Evolutionary conservation across 345 rosid species (phyloP), one percentile per base, ranked within the genome.

Genomic region (Erodium maritimum): DNA sequence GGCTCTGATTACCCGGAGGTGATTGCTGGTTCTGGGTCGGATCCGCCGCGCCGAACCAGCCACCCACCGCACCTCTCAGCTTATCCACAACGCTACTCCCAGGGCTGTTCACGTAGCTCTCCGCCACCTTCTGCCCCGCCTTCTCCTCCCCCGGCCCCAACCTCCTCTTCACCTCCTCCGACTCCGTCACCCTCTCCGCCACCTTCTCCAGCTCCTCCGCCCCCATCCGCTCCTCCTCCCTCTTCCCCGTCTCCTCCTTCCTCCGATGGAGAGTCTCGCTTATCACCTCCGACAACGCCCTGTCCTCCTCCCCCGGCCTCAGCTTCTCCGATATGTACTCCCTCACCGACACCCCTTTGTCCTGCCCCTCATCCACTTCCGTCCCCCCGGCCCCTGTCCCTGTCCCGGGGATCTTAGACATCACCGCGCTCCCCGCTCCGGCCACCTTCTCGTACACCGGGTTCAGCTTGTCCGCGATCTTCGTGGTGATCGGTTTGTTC

Each of bases 301-400:
- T 80, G 46, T 87, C 91, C 68, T 75, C 97, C 48, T 85, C 97
- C 12, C 91, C 81, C 0, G 96, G 91, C 80, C 55, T 83, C 51
- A 91, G 20, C 62, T 85, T 91, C 69, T 85, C 90, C 2, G 67
- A 67, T 1, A 82, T 6, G 23, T 80, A 85, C 16, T 69, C 77
- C 69, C 53, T 85, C 55, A 80, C 64, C 0, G 96, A 74, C 6
- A 70, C 76, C 29, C 81, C 84, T 59, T 72, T 79, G 22, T 80
- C 80, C 66, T 80, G 73, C 57, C 0, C 23, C 14, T 21, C 61
- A n/a, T n/a, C n/a, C n/a, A n/a, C n/a, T n/a, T n/a, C n/a, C 1
- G 20, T 23, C 51, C 23, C 52, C 37, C 50, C 50, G n/a, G 64
- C 24, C 53, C 14, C 54, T 17, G 14, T 33, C 5, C 45, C 55